Conservation (phyloP, 2,329 filamentous ascomycete genomes). For the Periconia sp. region DNA sequence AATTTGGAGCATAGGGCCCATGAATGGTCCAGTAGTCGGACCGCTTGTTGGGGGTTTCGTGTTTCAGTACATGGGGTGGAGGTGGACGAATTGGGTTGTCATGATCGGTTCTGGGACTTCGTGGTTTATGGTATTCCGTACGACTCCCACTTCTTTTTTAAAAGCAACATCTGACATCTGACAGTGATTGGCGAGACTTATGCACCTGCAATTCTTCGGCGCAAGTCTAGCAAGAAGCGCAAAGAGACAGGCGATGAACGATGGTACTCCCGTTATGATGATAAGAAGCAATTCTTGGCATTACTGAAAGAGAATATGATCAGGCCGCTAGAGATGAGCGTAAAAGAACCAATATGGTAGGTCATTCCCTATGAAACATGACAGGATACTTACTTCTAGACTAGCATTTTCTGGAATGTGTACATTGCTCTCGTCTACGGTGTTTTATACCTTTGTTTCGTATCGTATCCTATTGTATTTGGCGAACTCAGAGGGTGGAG, state of each 20-base stretch:
- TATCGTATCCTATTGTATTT: conserved; percentile 89
- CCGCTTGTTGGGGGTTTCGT: conserved; percentile 83
- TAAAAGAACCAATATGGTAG: conserved; percentile 84
- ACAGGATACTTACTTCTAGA: not conserved
- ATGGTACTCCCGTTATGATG: conserved; percentile 83
- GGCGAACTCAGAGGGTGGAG: conserved; percentile 76
- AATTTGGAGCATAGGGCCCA: conserved; percentile 81
- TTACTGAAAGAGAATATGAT: conserved; percentile 77
- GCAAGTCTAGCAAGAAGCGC: conserved; percentile 73
- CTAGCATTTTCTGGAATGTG: conserved; percentile 74
- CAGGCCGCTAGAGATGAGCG: conserved; percentile 76
- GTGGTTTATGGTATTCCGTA: conserved; percentile 59
- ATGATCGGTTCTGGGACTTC: conserved; percentile 70
- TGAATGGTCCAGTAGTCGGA: conserved; percentile 70
- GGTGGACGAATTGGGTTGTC: conserved; percentile 79
- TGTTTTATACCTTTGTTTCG: conserved; percentile 88
- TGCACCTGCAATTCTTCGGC: conserved; percentile 70
- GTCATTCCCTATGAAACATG: conserved; percentile 18
- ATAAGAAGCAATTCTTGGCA: conserved; percentile 67
- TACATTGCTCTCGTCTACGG: conserved; percentile 81
- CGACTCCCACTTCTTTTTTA: conserved; percentile 52
- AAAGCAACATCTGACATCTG: conserved; percentile 75
- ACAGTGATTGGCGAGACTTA: conserved; percentile 82
- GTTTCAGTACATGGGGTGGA: conserved; percentile 79
- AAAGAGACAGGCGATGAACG: conserved; percentile 75